Base-by-base conservation (phyloP, 495 filamentous ascomycete species). In the Penicillium subrubescens region DNA sequence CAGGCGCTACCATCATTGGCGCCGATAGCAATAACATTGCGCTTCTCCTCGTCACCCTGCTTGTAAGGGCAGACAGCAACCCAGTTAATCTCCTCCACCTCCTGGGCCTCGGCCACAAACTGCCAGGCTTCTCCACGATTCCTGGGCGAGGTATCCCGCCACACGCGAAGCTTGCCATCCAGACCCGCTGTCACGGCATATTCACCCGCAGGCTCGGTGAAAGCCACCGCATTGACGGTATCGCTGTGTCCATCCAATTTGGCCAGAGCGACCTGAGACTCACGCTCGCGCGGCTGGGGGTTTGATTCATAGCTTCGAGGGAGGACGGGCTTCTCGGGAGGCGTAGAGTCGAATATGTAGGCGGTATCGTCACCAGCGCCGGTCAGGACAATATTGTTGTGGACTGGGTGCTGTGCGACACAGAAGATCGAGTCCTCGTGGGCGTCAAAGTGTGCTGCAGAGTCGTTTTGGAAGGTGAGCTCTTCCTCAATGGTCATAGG, bases 51-150 rank as follows among this genome's bases (percentile, higher is more conserved):
- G 79, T 83, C 50, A 83, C 74, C 76, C 10, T 80, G 76, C 19
- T 83, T 75, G 21, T 84, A 83, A 3, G 94, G 94, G 73, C 91
- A 97, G 0, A 92, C 81, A 0, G 83, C 75, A 7, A 98, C 76
- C 92, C 94, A 99, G 81, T 96, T 96, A 64, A 99, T 89, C 75
- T 97, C 94, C 64, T 94, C 89, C 2, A 97, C 94, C 75, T 99
- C 96, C 78, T 91, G 88, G 1, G 86, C 83, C 68, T 90, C 87
- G 23, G 82, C 87, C 5, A 91, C 73, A 73, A 91, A 91, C 41
- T 81, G 77, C 85, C 88, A 92, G 33, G 72, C 72, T 17, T 73
- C 65, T 3, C 83, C 84, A 0, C 71, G 73, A 62, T 73, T 74
- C 63, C 78, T 72, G 25, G 75, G 63, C 1, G 79, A 73, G 2